A percentile compares a stretch with the other conserved stretches of the same genome.
phyloP scores from a whole-genome alignment of 108 stramenopile species.

The Licmophora abbreviata region DNA sequence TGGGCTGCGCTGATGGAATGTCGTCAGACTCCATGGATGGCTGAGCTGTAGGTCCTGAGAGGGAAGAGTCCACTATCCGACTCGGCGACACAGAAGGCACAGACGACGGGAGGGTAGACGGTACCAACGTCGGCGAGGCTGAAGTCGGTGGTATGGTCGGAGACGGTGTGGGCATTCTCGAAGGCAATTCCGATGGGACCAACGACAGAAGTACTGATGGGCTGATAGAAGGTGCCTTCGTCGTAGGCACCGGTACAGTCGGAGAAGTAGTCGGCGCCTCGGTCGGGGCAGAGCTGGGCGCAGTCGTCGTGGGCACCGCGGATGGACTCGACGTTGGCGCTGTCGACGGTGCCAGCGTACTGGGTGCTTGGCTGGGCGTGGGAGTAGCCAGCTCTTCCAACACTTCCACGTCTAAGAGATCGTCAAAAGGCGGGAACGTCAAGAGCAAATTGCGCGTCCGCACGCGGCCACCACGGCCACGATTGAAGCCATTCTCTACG shows the following conservation, averaged over 20 bases:
- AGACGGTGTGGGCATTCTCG: background rate
- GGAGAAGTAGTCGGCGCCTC: too few species aligned
- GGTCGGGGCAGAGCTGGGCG: too few species aligned
- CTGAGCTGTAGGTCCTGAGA: too few species aligned
- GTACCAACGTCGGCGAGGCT: background rate
- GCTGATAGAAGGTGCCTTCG: too few species aligned
- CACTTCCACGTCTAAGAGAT: background rate
- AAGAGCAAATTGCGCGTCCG: background rate
- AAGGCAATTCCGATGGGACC: background rate
- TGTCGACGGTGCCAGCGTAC: background rate
- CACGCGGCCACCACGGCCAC: background rate
- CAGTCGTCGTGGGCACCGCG: background rate
- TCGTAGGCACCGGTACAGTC: too few species aligned
- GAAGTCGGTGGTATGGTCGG: background rate
- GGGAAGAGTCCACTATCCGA: too few species aligned
- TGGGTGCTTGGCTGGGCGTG: background rate
- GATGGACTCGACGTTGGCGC: background rate
- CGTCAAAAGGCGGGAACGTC: background rate
- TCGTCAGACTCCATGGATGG: too few species aligned
- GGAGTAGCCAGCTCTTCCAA: background rate
- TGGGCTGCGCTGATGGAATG: too few species aligned
- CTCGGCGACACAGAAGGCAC: too few species aligned
- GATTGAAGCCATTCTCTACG: constrained; percentile 1
- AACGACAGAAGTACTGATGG: too few species aligned
- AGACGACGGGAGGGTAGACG: background rate